A percentile compares a stretch with the other conserved stretches of the same genome.
phyloP scores from a whole-genome alignment of 352 stramenopile genomes.

The Phytophthora foliorum region DNA sequence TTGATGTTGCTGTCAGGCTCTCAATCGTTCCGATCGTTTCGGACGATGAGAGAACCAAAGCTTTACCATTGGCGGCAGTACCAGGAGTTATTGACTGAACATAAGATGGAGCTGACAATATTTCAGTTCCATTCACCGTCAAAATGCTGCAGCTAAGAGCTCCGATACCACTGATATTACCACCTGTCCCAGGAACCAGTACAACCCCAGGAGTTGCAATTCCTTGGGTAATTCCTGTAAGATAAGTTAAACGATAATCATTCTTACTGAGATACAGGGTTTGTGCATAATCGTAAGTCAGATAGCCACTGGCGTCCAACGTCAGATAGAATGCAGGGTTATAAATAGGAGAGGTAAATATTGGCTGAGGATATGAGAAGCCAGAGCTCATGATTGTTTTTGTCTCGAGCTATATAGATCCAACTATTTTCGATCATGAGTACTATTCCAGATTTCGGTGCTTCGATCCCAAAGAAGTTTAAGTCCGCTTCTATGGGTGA shows the following conservation, averaged over 20 bases:
- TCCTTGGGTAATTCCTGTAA: slow-evolving; percentile 8
- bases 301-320: slow-evolving; percentile 10
- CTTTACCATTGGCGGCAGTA: not conserved
- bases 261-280: slow-evolving; percentile 24
- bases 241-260: slow-evolving; percentile 21
- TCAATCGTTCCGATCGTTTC: no score
- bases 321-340: slow-evolving; percentile 28
- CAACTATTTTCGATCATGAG: slow-evolving; percentile 12
- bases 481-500: slow-evolving; percentile 7
- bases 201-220: slow-evolving; percentile 8
- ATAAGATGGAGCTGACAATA: no score
- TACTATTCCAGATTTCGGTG: slow-evolving; percentile 16
- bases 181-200: not conserved
- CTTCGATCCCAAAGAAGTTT: slow-evolving; percentile 25
- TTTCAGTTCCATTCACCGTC: not conserved
- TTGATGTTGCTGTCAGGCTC: no score
- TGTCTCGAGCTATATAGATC: slow-evolving; percentile 31
- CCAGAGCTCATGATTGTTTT: slow-evolving; percentile 22
- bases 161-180: slow-evolving; percentile 7
- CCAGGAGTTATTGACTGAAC: not conserved
- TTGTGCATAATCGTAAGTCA: slow-evolving; percentile 26
- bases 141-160: slow-evolving; percentile 7
- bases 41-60: no score
- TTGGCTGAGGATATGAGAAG: slow-evolving; percentile 29
- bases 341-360: slow-evolving; percentile 22